Conservation (phyloP, 1,284 basidiomycete genomes). For the Takashimella tepidaria region DNA sequence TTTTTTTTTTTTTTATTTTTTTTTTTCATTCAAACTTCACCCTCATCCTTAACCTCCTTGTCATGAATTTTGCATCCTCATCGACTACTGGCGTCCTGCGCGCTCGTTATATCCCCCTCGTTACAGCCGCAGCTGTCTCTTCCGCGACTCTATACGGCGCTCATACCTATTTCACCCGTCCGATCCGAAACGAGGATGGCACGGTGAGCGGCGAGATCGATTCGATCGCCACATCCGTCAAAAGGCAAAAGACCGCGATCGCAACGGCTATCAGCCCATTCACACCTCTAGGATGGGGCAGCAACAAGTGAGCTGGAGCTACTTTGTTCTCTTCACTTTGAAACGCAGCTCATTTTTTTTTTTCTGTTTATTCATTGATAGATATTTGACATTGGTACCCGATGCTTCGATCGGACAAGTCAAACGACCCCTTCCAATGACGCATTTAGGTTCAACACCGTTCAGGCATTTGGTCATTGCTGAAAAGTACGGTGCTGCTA, state of each 20-base stretch:
- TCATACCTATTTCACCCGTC: conserved; percentile 19
- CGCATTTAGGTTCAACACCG: conserved; percentile 49
- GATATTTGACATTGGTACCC: conserved; percentile 28
- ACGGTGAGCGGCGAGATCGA: conserved; percentile 2
- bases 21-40: too few species aligned
- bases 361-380: too few species aligned
- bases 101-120: conserved; percentile 25
- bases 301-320: conserved; percentile 22
- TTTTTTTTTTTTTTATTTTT: too few species aligned
- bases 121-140: conserved; percentile 26
- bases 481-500: conserved; percentile 68
- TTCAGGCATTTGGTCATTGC: conserved; percentile 71
- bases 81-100: conserved; percentile 18
- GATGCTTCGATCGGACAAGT: conserved; percentile 22
- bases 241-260: conserved; percentile 10
- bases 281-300: conserved; percentile 41
- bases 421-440: conserved; percentile 32
- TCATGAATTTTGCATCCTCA: conserved; percentile 23
- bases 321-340: too few species aligned
- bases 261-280: conserved; percentile 19
- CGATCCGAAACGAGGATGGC: conserved; percentile 18
- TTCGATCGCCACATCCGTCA: conserved; percentile 11
- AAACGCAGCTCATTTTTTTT: too few species aligned
- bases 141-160: conserved; percentile 23
- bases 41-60: neutral